Conservation (phyloP, 78 protist species). For the Emiliania huxleyi region DNA sequence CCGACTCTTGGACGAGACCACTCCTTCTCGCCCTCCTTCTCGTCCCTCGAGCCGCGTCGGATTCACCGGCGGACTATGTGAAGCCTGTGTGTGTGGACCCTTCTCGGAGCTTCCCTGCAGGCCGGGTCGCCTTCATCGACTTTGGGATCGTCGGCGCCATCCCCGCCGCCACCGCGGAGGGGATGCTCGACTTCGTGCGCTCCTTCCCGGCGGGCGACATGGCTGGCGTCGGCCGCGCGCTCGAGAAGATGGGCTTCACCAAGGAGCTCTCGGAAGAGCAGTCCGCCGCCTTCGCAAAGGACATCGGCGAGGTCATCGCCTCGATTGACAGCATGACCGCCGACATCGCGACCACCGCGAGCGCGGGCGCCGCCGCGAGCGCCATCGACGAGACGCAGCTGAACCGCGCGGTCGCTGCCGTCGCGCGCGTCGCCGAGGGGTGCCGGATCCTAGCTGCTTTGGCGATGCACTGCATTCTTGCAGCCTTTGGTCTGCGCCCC, state of each 20-base stretch:
- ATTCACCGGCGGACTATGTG: too few species aligned
- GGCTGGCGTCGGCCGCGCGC: background rate
- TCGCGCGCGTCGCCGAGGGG: background rate
- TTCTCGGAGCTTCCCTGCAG: too few species aligned
- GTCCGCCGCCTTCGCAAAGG: background rate
- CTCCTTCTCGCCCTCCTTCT: too few species aligned
- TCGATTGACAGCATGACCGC: background rate
- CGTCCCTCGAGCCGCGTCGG: too few species aligned
- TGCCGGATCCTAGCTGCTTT: constrained; percentile 8
- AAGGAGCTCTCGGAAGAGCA: background rate
- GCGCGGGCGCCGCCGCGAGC: background rate
- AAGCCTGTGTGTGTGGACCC: too few species aligned
- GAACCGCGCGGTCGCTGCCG: background rate
- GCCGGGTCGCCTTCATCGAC: background rate
- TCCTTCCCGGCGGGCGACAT: background rate
- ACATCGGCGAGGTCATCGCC: background rate
- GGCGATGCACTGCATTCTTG: too few species aligned
- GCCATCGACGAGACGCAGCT: constrained; percentile 6
- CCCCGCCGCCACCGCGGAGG: background rate
- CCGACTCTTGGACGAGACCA: too few species aligned
- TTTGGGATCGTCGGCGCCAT: constrained; percentile 28
- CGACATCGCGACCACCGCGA: too few species aligned
- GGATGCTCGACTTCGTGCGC: background rate
- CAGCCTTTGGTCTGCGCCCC: too few species aligned
- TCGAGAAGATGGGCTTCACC: background rate